Conservation (phyloP, 2,329 filamentous ascomycete genomes). For the Thielaviopsis euricoi region DNA sequence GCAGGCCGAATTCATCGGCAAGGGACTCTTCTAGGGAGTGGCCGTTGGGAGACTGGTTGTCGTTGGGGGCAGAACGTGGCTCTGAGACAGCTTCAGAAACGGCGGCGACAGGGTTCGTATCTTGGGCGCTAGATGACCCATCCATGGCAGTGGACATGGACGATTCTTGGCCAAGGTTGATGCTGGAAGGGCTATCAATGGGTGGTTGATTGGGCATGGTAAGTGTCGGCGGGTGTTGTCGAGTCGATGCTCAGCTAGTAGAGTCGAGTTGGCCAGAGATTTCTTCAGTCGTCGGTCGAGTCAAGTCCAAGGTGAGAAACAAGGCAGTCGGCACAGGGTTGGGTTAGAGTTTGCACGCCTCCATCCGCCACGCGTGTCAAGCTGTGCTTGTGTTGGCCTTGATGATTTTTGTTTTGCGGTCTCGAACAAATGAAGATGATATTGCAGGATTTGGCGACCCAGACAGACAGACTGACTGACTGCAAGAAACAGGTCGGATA, state of each 20-base stretch:
- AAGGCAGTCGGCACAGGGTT: too few species aligned
- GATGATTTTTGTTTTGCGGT: too few species aligned
- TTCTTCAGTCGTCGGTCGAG: too few species aligned
- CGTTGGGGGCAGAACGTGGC: conserved; percentile 21
- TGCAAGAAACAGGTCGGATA: neutral
- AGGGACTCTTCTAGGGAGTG: conserved; percentile 36
- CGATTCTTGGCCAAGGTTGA: neutral
- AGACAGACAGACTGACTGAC: too few species aligned
- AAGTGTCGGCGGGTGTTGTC: neutral
- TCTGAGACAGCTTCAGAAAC: neutral
- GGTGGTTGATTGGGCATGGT: neutral
- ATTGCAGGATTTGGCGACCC: too few species aligned
- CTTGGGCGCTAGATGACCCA: neutral
- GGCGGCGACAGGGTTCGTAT: neutral
- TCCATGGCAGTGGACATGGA: neutral
- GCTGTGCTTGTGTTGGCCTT: too few species aligned
- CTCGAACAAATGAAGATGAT: too few species aligned
- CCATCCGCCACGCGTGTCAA: too few species aligned
- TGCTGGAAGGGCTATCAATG: neutral
- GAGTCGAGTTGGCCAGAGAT: too few species aligned
- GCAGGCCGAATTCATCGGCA: conserved; percentile 41
- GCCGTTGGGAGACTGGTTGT: conserved; percentile 25
- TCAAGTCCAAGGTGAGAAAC: too few species aligned
- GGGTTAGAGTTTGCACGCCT: too few species aligned
- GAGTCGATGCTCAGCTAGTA: too few species aligned